Evolutionary conservation across 495 filamentous ascomycete genomes (phyloP), one percentile per base, ranked within the genome.

Genomic region (Xeromyces bisporus): DNA sequence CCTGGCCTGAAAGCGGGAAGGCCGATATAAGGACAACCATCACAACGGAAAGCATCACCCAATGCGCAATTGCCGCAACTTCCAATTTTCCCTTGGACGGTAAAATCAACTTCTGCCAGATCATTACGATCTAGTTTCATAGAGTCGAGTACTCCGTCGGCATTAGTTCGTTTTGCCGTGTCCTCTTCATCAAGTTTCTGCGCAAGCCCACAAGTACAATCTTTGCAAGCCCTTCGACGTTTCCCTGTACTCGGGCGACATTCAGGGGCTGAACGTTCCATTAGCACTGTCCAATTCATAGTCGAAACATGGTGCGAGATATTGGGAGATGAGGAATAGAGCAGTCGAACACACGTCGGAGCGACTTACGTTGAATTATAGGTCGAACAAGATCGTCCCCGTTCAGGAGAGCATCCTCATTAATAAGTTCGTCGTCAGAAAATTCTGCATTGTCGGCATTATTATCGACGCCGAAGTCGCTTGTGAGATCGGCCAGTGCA

Each of bases 1-100:
- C 89, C 91, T 3, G 81, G 82, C 66, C 93, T 93, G 59, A 97
- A 97, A 5, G 89, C 76, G 2, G 91, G 89, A 32, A 96, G 60
- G 6, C 89, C 91, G 38, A 91, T 73, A 55, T 93, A 96, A 25
- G 31, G 34, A 33, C 29, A 41, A 9, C 34, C 42, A 18, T 52
- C 56, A 39, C 76, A 85, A 28, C 79, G 56, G 52, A 86, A 86
- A 3, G 83, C 83, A 56, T 97, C 89, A 15, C 89, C 89, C 7
- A 97, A 60, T 17, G 83, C 78, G 48, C 89, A 96, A 48, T 80
- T 93, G 2, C 82, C 82, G 50, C 89, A 97, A 7, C 77, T 85
- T 6, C 91, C 86, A 0, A 83, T 78, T 60, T 93, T 96, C 31
- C 91, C 89, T 46, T 87, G 67, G 10, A 97, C 85, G 1, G 89